Evolutionary conservation across 2,329 filamentous ascomycete species (phyloP).

Genomic region (Penicillium sp.): DNA sequence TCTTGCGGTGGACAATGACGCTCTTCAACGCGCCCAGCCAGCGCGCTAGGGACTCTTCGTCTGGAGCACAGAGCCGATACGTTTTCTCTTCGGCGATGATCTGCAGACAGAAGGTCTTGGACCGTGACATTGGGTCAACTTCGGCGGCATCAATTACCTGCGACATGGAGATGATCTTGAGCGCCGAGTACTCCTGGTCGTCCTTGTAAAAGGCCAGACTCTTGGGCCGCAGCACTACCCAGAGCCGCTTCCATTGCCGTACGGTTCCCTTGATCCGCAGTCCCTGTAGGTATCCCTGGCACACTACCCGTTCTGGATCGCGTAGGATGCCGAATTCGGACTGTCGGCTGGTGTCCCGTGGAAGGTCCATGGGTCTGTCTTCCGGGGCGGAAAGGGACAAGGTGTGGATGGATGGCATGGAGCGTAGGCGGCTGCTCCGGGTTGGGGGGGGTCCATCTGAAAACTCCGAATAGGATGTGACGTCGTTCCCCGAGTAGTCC

Average conservation of each 20-base stretch:
- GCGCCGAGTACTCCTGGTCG: conserved; percentile 80
- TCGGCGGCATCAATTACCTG: conserved; percentile 87
- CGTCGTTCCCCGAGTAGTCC: conserved; percentile 60
- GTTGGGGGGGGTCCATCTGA: conserved; percentile 55
- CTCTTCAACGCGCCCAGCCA: conserved; percentile 92
- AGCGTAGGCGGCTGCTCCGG: conserved; percentile 26
- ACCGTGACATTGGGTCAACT: conserved; percentile 79
- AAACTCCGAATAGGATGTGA: conserved; percentile 80
- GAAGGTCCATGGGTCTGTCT: conserved; percentile 39
- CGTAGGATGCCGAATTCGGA: conserved; percentile 53
- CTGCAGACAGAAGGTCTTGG: conserved; percentile 82
- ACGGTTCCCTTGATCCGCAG: conserved; percentile 75
- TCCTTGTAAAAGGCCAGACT: conserved; percentile 91
- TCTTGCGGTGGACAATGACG: conserved; percentile 38
- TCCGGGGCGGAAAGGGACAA: conserved; percentile 27
- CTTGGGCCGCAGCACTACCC: conserved; percentile 82
- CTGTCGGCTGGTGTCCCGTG: conserved; percentile 59
- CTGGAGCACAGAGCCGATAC: conserved; percentile 68
- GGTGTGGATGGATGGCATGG: conserved; percentile 29
- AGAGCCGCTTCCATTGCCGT: conserved; percentile 89
- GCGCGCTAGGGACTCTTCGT: conserved; percentile 76
- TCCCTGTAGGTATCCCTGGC: conserved; percentile 84
- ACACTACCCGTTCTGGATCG: conserved; percentile 84
- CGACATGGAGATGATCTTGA: conserved; percentile 72
- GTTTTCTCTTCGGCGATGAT: conserved; percentile 90